Evolutionary conservation across 2,329 filamentous ascomycete genomes (phyloP).

Genomic region (Colletotrichum aenigma): DNA sequence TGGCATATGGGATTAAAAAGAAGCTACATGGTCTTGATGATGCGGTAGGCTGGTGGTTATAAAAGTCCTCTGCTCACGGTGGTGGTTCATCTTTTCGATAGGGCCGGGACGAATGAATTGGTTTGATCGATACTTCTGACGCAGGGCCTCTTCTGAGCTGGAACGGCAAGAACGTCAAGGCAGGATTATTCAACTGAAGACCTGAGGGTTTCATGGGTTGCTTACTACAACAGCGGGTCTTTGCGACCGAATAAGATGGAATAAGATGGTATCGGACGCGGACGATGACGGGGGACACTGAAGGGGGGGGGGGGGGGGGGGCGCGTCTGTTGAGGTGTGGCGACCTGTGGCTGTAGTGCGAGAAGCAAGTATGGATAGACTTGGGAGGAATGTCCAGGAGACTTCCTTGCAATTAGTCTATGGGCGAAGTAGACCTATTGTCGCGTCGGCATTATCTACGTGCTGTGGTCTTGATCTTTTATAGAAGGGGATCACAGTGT

Average conservation of each 20-base stretch:
- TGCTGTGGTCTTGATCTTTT: background rate
- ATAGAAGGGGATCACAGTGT: background rate
- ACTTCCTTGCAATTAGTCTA: background rate
- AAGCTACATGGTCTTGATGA: background rate
- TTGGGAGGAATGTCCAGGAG: background rate
- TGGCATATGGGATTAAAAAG: too few relatives aligned
- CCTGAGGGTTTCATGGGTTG: background rate
- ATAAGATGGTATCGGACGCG: background rate
- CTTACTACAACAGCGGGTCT: fast-evolving
- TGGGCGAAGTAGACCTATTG: background rate
- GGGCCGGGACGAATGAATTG: too few relatives aligned
- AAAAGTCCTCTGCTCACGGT: background rate
- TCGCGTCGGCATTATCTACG: background rate
- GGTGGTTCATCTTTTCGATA: too few relatives aligned
- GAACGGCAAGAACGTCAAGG: too few relatives aligned
- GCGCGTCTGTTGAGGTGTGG: background rate
- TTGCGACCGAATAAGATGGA: background rate
- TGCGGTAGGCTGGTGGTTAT: background rate
- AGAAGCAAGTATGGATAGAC: background rate
- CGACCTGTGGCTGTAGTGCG: background rate
- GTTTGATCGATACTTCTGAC: fast-evolving
- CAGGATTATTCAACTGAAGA: fast-evolving
- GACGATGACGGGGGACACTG: background rate
- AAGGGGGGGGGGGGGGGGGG: background rate
- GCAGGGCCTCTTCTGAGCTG: too few relatives aligned